phyloP scores from a whole-genome alignment of 1,284 basidiomycete species.

The Heliocybe sulcata region DNA sequence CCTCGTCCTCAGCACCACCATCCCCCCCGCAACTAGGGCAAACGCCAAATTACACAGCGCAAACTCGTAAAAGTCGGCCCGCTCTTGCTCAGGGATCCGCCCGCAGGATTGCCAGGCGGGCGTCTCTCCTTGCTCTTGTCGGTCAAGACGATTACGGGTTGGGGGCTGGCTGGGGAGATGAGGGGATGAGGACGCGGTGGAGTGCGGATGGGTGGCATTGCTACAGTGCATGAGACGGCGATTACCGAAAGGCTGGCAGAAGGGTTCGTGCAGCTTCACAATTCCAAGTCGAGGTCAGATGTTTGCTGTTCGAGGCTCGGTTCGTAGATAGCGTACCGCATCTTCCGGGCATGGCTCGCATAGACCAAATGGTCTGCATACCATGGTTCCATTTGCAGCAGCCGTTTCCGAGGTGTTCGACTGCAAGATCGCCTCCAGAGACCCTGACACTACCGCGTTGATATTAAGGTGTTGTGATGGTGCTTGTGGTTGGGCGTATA shows the following conservation, averaged over 20 bases:
- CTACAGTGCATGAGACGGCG: slow-evolving; percentile 79
- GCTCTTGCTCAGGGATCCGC: slow-evolving; percentile 69
- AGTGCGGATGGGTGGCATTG: slow-evolving; percentile 25
- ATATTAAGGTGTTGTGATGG: background rate
- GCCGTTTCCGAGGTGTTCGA: background rate
- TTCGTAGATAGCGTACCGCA: slow-evolving; percentile 49
- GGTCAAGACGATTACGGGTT: too few species aligned
- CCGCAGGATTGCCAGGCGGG: slow-evolving; percentile 90
- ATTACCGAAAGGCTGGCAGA: slow-evolving; percentile 89
- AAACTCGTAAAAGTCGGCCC: slow-evolving; percentile 84
- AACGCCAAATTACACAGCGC: slow-evolving; percentile 75
- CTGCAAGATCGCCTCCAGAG: too few species aligned
- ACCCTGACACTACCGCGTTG: slow-evolving; percentile 2
- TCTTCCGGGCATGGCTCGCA: slow-evolving; percentile 82
- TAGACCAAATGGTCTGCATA: slow-evolving; percentile 71
- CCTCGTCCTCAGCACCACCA: slow-evolving; percentile 63
- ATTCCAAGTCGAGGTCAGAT: slow-evolving; percentile 1
- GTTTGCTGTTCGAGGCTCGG: slow-evolving; percentile 20
- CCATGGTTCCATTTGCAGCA: slow-evolving; percentile 21
- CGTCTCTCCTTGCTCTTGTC: slow-evolving; percentile 45
- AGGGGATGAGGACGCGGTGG: too few species aligned
- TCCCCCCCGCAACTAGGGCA: slow-evolving; percentile 52
- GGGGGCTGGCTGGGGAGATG: slow-evolving; percentile 14
- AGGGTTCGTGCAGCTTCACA: slow-evolving; percentile 73
- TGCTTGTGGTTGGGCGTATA: too few species aligned